Evolutionary conservation across 805 yeast genomes (phyloP).

Genomic region (Metschnikowia colocasiae): DNA sequence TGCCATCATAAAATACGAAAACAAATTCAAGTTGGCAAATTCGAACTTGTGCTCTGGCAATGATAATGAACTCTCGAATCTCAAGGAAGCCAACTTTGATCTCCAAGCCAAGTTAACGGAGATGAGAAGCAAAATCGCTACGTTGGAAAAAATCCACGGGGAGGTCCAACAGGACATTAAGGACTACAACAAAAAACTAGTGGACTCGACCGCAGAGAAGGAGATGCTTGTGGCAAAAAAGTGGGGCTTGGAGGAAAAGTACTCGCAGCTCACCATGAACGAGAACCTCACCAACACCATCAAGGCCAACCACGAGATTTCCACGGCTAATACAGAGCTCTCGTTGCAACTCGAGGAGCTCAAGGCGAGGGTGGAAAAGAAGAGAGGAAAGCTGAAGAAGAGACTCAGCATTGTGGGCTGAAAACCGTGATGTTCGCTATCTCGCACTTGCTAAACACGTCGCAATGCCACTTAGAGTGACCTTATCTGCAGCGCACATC

Average conservation of each 20-base stretch:
- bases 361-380: constrained; percentile 24
- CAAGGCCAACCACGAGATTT: constrained; percentile 40
- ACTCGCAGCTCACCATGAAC: constrained; percentile 34
- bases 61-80: constrained; percentile 35
- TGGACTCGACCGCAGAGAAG: constrained; percentile 21
- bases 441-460: no score
- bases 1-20: constrained; percentile 17
- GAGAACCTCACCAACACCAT: constrained; percentile 36
- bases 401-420: constrained; percentile 1
- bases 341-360: constrained; percentile 31
- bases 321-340: constrained; percentile 30
- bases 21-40: constrained; percentile 26
- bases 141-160: constrained; percentile 31
- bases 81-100: constrained; percentile 36
- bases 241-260: constrained; percentile 21
- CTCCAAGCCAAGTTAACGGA: constrained; percentile 26
- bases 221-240: constrained; percentile 15
- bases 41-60: constrained; percentile 37
- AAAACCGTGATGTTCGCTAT: background rate
- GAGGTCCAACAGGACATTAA: constrained; percentile 26
- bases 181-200: constrained; percentile 23
- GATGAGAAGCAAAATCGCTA: constrained; percentile 26
- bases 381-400: constrained; percentile 22
- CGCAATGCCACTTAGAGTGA: no score
- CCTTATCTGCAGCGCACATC: no score